These are phyloP conservation scores for Choricystis sp. DNA, from an alignment of 139 green algal genomes.

Conservation along the genomic window DNA sequence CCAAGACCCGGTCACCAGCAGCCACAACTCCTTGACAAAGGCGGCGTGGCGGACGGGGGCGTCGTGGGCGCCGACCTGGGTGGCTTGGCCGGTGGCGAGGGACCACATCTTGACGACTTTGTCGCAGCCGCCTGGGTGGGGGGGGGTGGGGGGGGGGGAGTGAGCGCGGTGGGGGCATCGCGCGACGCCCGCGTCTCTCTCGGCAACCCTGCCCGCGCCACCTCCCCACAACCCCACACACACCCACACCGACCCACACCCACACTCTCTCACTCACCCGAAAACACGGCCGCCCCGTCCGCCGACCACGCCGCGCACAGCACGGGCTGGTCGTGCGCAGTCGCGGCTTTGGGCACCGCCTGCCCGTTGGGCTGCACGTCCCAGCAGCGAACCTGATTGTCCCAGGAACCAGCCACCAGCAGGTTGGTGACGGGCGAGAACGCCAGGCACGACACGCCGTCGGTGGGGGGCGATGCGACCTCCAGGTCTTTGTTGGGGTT, in stretches of 20 bases:
- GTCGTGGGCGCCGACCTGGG: conserved; percentile 72
- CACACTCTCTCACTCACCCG: conserved; percentile 7
- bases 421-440: conserved; percentile 76
- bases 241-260: background rate
- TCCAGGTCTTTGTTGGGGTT: conserved; percentile 75
- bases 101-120: conserved; percentile 88
- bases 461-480: conserved; percentile 36
- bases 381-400: conserved; percentile 50
- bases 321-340: conserved; percentile 56
- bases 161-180: background rate
- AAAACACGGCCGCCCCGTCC: conserved; percentile 66
- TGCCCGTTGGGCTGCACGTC: conserved; percentile 46
- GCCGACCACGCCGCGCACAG: conserved; percentile 70
- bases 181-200: too few relatives aligned
- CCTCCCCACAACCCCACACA: too few relatives aligned
- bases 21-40: conserved; percentile 60
- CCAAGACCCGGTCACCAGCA: conserved; percentile 49
- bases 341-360: conserved; percentile 64
- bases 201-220: too few relatives aligned
- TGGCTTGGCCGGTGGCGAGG: conserved; percentile 60
- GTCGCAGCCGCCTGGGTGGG: conserved; percentile 58
- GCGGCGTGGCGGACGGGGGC: conserved; percentile 54
- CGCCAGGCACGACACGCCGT: conserved; percentile 65
- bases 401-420: conserved; percentile 63
- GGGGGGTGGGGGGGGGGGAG: too few relatives aligned